Base-by-base conservation (phyloP, 345 rosid species). In the Schrenkiella parvula region DNA sequence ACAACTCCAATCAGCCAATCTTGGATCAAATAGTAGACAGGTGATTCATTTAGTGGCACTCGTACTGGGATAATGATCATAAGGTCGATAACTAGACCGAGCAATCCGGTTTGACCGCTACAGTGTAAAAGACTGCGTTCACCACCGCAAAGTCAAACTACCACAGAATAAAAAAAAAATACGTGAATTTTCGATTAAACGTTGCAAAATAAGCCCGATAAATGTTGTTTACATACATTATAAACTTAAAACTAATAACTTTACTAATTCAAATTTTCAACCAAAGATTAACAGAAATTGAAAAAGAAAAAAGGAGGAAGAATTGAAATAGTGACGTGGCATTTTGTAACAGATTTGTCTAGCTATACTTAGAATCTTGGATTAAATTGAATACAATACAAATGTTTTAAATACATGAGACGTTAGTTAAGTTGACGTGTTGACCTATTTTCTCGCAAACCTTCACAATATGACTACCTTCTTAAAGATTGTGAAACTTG, bases 1-100 rank as follows among this genome's bases (percentile, higher is more conserved):
- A 53, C 39, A 23, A 68, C 26, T 28, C 79, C 79, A 0, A 68
- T 39, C 18, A 68, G n/a, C 74, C 74, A 68, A 60, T 75, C 70
- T 43, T 60, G 69, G 29, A 50, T 2, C 79, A 51, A 51, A 41
- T 42, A 32, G 13, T 28, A 46, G 10, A 75, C 35, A 1, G 79
- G 75, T 42, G 55, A 26, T 58, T 74, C 68, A 32, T 59, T 18
- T 52, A 53, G 17, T 4, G 74, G 43, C 21, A 68, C 74, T 35
- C 58, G 41, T 23, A 18, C 42, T 42, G 79, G 75, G 55, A 62
- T 70, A 28, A 75, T 42, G 63, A 52, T 43, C 73, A 68, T 67
- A 21, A 75, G 74, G 10, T 68, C 50, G 22, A 75, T 50, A 1
- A 72, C 64, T 26, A 75, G 55, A 29, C 70, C 64, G 0, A 51